Base-by-base conservation (phyloP, 345 rosid genomes). In the Citrus sp. region DNA sequence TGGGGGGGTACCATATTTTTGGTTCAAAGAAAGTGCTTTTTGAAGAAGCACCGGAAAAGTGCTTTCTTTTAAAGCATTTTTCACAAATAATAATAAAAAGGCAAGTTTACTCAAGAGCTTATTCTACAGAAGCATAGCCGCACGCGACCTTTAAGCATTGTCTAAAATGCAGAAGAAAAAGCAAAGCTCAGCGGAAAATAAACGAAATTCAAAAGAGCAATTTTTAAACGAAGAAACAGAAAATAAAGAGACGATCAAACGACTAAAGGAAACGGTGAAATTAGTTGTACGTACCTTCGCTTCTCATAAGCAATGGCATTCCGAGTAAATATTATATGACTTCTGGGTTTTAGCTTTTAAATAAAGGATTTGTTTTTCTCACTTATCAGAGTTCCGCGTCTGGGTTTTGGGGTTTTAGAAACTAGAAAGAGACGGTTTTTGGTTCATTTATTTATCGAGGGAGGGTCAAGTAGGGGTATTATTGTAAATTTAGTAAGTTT, bases 391-490 rank as follows among this genome's bases (percentile, higher is more conserved):
- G 9, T 6, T 54, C 58, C 7, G 30, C 27, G 35, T 28, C 28
- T 16, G 60, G 60, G 30, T 28, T 70, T 7, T 22, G 63, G 74
- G 59, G 73, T 46, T 8, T 32, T 30, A 18, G 8, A 8, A 25
- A 14, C 7, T 5, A 64, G 67, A 64, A 30, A 27, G 60, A 4
- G 35, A 70, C 14, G 58, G 12, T 42, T 51, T 51, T 16, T 64
- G 19, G 22, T 66, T 37, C n/a, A 13, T 42, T 4, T 9, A 54
- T 3, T 38, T 37, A 35, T 56, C 40, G 13, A 77, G 8, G 30
- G 55, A 55, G 67, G 72, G 66, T 54, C 51, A 64, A 27, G 71
- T 30, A 8, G 34, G 81, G 81, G 56, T 55, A 64, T 24, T 65
- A 21, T 55, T 58, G 81, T 56, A 55, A 79, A 35, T 54, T 64